phyloP scores from a whole-genome alignment of 1,139 yeast species.

The Dujonia santamariae region DNA sequence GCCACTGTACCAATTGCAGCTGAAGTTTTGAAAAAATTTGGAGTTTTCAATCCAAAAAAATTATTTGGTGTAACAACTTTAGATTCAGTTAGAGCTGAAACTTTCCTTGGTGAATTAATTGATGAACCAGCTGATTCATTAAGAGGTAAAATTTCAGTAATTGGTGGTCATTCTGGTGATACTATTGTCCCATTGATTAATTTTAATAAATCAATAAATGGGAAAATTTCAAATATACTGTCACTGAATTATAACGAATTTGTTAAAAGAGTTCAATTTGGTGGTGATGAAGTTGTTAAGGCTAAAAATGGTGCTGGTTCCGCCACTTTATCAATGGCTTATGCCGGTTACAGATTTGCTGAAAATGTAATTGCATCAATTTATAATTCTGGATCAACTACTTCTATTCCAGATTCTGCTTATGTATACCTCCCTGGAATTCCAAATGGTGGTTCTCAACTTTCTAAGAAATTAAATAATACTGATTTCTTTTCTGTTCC shows the following conservation, averaged over 20 bases:
- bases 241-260: conserved; percentile 53
- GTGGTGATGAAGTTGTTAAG: conserved; percentile 98
- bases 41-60: conserved; percentile 87
- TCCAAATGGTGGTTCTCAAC: conserved; percentile 63
- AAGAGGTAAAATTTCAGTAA: conserved; percentile 61
- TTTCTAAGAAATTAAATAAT: conserved; percentile 70
- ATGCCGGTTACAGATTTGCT: conserved; percentile 95
- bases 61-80: conserved; percentile 97
- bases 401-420: conserved; percentile 38
- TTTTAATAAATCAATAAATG: conserved; percentile 4
- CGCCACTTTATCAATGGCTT: conserved; percentile 98
- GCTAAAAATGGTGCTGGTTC: conserved; percentile 99
- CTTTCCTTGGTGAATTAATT: conserved; percentile 53
- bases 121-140: conserved; percentile 21
- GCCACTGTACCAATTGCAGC: conserved; percentile 98
- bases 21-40: conserved; percentile 82
- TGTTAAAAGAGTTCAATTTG: conserved; percentile 93
- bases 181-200: conserved; percentile 83
- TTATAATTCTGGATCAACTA: conserved; percentile 59
- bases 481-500: conserved; percentile 93
- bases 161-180: conserved; percentile 98
- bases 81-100: conserved; percentile 90
- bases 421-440: conserved; percentile 33
- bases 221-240: conserved; percentile 26
- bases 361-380: conserved; percentile 70